Evolutionary conservation across 331 rosid genomes (phyloP).

Genomic region (Quercus tomentella): DNA sequence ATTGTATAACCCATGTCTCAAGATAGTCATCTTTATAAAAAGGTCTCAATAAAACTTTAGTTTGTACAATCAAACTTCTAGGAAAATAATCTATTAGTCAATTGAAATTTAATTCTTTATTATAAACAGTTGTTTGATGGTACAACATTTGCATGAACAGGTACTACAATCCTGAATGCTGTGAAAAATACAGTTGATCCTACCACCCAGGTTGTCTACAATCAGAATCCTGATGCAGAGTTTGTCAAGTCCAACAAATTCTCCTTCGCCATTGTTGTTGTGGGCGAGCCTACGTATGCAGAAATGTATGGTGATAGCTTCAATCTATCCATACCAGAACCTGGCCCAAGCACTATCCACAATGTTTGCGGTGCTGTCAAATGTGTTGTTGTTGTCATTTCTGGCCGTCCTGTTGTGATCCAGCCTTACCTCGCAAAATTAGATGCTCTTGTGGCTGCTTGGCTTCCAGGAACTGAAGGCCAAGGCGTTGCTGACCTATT

Average conservation of each 20-base stretch:
- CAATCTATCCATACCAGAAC: slow-evolving; percentile 57
- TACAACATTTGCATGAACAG: slow-evolving; percentile 26
- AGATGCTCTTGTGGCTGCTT: slow-evolving; percentile 77
- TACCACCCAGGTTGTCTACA: slow-evolving; percentile 58
- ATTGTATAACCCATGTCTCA: no score
- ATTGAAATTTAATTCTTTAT: background rate
- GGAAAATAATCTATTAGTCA: no score
- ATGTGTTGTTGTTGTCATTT: slow-evolving; percentile 57
- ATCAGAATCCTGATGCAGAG: slow-evolving; percentile 50
- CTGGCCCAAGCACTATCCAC: slow-evolving; percentile 59
- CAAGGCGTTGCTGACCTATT: slow-evolving; percentile 68
- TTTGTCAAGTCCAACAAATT: slow-evolving; percentile 57
- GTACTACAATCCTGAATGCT: slow-evolving; percentile 72
- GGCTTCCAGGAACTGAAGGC: slow-evolving; percentile 91
- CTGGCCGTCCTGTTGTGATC: slow-evolving; percentile 81
- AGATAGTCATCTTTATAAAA: no score
- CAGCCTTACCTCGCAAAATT: slow-evolving; percentile 49
- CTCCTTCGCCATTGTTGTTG: slow-evolving; percentile 59
- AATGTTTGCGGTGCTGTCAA: slow-evolving; percentile 53
- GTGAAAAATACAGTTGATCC: slow-evolving; percentile 59
- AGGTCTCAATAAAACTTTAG: no score
- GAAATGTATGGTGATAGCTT: slow-evolving; percentile 69
- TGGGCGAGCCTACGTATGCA: slow-evolving; percentile 70
- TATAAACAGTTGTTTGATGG: background rate
- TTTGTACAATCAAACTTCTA: no score